Base-by-base conservation (phyloP, 129 eudicot species). In the Pulicaria dysenterica region DNA sequence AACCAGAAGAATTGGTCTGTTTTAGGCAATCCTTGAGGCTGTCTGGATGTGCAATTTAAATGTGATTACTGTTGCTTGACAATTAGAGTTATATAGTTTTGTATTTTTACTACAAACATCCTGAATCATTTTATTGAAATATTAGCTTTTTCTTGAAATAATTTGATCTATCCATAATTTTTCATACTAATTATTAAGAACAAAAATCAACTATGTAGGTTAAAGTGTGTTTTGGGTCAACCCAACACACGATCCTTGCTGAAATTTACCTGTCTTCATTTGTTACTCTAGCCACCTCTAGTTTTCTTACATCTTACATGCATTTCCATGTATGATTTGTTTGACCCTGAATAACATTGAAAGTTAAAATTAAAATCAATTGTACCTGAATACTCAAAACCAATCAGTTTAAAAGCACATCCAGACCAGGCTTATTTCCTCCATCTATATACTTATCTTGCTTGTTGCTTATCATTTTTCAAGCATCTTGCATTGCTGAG, bases 401-500 rank as follows among this genome's bases (percentile, higher is more conserved):
- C 24, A 6, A 36, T 31, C 8, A 24, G 14, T 1, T 9, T 37
- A 37, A 47, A 49, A 10, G 40, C 46, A 36, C 47, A 34, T 48
- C 60, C 59, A 37, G n/a, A n/a, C n/a, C n/a, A n/a, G n/a, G 49
- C 19, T 70, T 41, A 17, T 38, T 15, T 51, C 15, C 46, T 37
- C 34, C 7, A 15, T 51, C 5, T 50, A 47, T 12, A 5, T 68
- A 36, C 50, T 38, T 69, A 10, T 39, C 38, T 69, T 37, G 46
- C 14, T 49, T 48, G 64, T 24, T 4, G 44, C 58, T 14, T 55
- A 19, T 61, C 81, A 72, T 53, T 48, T 51, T 79, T 80, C 73
- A 87, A 91, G 95, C 79, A 58, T 91, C 95, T 48, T 91, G 95
- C 83, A 77, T 83, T 63, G 91, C 89, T 31, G 95, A 91, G 79